Evolutionary conservation across 257 asterid genomes (phyloP), one percentile per base, ranked within the genome.

Genomic region (Solanum boliviense): DNA sequence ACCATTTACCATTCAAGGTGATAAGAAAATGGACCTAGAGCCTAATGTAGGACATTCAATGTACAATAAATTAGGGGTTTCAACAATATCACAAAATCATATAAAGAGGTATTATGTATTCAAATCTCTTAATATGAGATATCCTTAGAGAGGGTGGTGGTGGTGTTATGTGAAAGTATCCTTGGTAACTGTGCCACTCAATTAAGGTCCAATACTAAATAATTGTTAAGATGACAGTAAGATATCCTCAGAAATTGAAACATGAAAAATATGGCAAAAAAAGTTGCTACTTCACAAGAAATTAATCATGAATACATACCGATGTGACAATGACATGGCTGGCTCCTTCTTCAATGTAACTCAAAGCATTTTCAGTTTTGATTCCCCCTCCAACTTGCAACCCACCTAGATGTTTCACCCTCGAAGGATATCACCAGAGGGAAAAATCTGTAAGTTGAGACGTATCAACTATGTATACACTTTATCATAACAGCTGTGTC

Each of bases 361-460:
- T 94, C 88, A 89, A 89, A 89, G 98, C 98, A 88, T 97, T 95
- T 87, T 88, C 90, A 86, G 98, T 86, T 91, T 91, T 95, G 94
- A 97, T 92, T 86, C 99, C 98, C 86, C 99, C 99, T 88, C 99
- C 99, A 86, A 97, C 93, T 93, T 97, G 99, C 98, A 97, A 93
- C 87, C 99, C 99, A 92, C 99, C 99, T 97, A 92, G 79, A 92
- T 74, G 89, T 89, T 89, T 89, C 89, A 90, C 74, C 83, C 88
- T 29, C 83, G 31, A 73, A 91, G 91, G 88, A 90, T 87, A 90
- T 91, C 89, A 92, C 88, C 85, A 91, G 90, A 84, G 91, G 87
- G 88, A 92, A 71, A 90, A 75, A 85, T 90, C 86, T 56, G 87
- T 89, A 38, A 87, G 91, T 89, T 85, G 86, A 82, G 41, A 87